Base-by-base conservation (phyloP, 352 stramenopile genomes). In the Pythium dissotocum region DNA sequence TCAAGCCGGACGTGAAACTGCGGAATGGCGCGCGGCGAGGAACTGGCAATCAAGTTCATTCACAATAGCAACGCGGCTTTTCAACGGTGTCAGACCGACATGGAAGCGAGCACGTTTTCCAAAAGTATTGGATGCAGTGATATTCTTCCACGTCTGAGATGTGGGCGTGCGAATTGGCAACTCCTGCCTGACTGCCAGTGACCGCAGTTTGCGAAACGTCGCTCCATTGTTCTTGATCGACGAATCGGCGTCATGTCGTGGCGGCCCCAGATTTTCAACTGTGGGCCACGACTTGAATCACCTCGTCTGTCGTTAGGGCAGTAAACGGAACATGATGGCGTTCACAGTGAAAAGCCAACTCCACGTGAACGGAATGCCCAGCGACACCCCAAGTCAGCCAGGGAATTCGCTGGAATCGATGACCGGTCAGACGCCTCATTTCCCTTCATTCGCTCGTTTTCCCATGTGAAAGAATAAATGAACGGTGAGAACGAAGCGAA, bases 231-330 rank as follows among this genome's bases (percentile, higher is more conserved):
- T 32, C n/a, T 24, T 24, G 21, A 24, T 24, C 21, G 21, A 24
- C 21, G 21, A 24, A 24, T 24, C 21, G 21, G 21, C 21, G 21
- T 24, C 21, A 0, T 24, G 21, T 32, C n/a, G 24, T n/a, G 38
- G 26, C n/a, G 57, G 38, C 40, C n/a, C n/a, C 35, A 61, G 32
- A 38, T 49, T 46, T 18, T n/a, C 6, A 42, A 63, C 24, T 54
- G 58, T 63, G 58, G 58, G 26, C 38, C 58, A 40, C 26, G 58
- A 63, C 38, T 63, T 63, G 58, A 63, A 55, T 21, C 28, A 58
- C 28, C 52, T 58, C 52, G 52, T 58, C 52, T 58, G 35, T 46
- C 44, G 46, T 32, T 4, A n/a, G 46, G n/a, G 6, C 38, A 46
- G 38, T 46, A 13, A 46, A 46, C 38, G 35, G 10, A 51, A 38